Percentiles rank a stretch among this genome's conserved stretches.
phyloP scores from a whole-genome alignment of 2,329 filamentous ascomycete species.

The Teratosphaeria epicoccoides region DNA sequence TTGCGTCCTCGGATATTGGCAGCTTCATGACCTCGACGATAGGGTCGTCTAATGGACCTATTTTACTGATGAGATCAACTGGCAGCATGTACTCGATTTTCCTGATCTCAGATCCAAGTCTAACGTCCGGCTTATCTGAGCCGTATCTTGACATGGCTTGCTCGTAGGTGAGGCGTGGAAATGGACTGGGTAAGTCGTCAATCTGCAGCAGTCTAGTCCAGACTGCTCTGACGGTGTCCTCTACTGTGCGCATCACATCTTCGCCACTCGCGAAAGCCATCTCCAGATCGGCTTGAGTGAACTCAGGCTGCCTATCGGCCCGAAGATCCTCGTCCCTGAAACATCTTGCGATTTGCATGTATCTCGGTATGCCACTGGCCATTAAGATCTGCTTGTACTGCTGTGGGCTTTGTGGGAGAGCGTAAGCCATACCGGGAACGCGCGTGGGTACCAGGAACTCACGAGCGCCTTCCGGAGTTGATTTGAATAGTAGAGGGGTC shows the following conservation, averaged over 20 bases:
- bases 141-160: constrained; percentile 72
- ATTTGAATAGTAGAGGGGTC: constrained; percentile 92
- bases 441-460: constrained; percentile 91
- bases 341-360: constrained; percentile 88
- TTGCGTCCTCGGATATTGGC: constrained; percentile 42
- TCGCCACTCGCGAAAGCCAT: constrained; percentile 72
- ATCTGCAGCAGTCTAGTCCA: constrained; percentile 42
- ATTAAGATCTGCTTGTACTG: constrained; percentile 98
- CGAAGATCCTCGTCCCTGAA: constrained; percentile 92
- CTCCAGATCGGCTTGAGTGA: constrained; percentile 91
- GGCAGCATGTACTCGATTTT: constrained; percentile 54
- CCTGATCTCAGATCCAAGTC: constrained; percentile 57
- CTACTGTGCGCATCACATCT: constrained; percentile 55
- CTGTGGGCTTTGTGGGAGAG: constrained; percentile 88
- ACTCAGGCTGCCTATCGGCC: constrained; percentile 90
- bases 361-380: constrained; percentile 71
- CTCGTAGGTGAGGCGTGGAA: constrained; percentile 57
- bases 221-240: constrained; percentile 44
- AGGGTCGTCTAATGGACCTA: constrained; percentile 57
- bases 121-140: constrained; percentile 83
- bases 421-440: constrained; percentile 66
- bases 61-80: constrained; percentile 59
- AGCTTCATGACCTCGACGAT: constrained; percentile 67
- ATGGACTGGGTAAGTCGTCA: constrained; percentile 35
- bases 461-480: constrained; percentile 86